These are phyloP conservation scores for Didymella sp. DNA, from an alignment of 2,329 filamentous ascomycete species.

Conservation along the genomic window DNA sequence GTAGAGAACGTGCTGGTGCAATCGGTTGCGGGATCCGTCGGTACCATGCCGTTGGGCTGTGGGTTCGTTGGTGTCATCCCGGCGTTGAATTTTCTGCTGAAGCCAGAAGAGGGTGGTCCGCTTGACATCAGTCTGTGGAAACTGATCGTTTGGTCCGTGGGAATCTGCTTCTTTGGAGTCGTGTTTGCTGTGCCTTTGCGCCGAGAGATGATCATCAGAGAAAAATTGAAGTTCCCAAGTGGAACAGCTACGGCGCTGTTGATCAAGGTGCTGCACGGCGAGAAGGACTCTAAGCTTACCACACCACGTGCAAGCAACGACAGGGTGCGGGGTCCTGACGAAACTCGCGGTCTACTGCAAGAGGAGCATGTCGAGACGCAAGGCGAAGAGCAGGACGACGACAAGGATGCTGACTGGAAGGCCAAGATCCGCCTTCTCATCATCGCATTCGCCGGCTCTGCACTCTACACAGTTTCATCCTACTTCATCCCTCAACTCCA, in stretches of 20 bases:
- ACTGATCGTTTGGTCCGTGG: constrained; percentile 87
- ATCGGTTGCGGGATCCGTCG: constrained; percentile 92
- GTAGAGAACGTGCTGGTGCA: constrained; percentile 97
- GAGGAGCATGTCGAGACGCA: constrained; percentile 29
- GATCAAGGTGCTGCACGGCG: constrained; percentile 86
- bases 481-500: constrained; percentile 90
- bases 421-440: constrained; percentile 66
- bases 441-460: constrained; percentile 66
- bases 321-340: constrained; percentile 34
- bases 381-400: constrained; percentile 35
- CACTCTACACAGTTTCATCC: constrained; percentile 73
- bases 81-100: constrained; percentile 85
- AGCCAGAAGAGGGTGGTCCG: constrained; percentile 78
- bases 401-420: constrained; percentile 62
- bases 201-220: constrained; percentile 88
- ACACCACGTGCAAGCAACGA: constrained; percentile 9
- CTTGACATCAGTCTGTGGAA: constrained; percentile 75
- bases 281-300: constrained; percentile 35
- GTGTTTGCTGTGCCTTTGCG: constrained; percentile 93
- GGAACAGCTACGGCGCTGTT: constrained; percentile 94
- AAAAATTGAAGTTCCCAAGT: constrained; percentile 92
- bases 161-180: constrained; percentile 94
- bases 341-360: constrained; percentile 47
- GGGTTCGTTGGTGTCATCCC: constrained; percentile 96
- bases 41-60: constrained; percentile 94